These are phyloP conservation scores for Tuber aestivum DNA, from an alignment of 495 filamentous ascomycete species.

Conservation along the genomic window DNA sequence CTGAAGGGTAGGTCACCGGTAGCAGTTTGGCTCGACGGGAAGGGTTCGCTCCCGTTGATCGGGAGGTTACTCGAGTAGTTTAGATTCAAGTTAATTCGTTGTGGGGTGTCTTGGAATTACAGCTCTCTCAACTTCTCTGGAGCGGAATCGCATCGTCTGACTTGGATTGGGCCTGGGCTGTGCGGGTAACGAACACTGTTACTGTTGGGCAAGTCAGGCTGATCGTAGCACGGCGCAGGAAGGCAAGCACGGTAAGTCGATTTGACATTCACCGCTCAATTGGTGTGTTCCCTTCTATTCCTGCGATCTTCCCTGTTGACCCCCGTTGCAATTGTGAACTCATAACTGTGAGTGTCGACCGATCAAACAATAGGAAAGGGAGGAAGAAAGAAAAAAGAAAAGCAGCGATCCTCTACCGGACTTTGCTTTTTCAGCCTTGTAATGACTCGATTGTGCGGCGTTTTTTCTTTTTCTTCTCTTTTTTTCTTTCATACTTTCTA, in stretches of 20 bases:
- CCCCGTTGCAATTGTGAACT: background rate
- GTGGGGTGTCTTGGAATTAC: background rate
- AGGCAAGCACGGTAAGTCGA: background rate
- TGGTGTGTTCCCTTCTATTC: background rate
- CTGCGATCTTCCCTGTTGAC: background rate
- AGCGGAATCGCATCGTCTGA: background rate
- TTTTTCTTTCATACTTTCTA: background rate
- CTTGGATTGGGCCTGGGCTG: background rate
- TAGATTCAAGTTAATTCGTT: background rate
- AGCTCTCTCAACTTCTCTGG: too few relatives aligned
- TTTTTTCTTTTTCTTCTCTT: background rate
- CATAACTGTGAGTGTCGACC: conserved; percentile 2
- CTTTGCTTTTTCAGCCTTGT: background rate
- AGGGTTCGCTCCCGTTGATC: background rate
- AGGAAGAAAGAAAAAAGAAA: conserved; percentile 9
- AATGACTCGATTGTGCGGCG: background rate
- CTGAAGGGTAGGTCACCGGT: background rate
- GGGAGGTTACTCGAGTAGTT: background rate
- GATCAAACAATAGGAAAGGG: conserved; percentile 2
- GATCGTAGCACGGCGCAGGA: background rate
- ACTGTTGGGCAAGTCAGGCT: background rate
- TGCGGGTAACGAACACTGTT: background rate
- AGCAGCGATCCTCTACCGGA: background rate
- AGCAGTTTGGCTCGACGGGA: background rate
- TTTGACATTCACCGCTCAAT: background rate